Evolutionary conservation across 2,329 filamentous ascomycete genomes (phyloP).

Genomic region (Rugonectria rugulosa): DNA sequence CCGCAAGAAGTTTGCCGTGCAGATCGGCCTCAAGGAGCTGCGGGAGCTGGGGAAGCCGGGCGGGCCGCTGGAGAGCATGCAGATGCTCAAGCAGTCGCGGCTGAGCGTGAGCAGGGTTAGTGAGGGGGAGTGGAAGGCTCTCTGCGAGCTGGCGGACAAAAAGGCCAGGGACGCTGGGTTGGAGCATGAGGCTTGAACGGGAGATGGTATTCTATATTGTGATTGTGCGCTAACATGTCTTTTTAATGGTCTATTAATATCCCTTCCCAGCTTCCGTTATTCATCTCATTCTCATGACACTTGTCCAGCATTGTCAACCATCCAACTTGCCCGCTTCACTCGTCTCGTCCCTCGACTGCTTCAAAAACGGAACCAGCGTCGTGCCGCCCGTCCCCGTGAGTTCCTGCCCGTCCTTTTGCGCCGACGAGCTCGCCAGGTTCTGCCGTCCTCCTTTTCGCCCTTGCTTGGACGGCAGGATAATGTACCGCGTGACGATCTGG

Average conservation of each 20-base stretch:
- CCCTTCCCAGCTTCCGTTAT: no score
- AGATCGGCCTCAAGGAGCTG: slow-evolving; percentile 75
- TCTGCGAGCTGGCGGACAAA: slow-evolving; percentile 60
- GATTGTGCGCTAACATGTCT: no score
- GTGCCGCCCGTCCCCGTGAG: slow-evolving; percentile 89
- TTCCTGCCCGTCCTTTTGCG: slow-evolving; percentile 49
- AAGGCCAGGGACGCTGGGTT: slow-evolving; percentile 50
- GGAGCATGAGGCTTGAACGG: slow-evolving; percentile 44
- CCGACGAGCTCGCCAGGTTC: slow-evolving; percentile 57
- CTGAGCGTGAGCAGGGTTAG: slow-evolving; percentile 80
- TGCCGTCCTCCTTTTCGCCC: slow-evolving; percentile 33
- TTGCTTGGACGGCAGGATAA: slow-evolving; percentile 76
- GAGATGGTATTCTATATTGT: no score
- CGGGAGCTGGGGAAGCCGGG: slow-evolving; percentile 66
- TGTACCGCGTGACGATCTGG: slow-evolving; percentile 88
- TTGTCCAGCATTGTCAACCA: neutral
- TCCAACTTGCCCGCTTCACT: slow-evolving; percentile 45
- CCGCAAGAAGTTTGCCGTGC: slow-evolving; percentile 78
- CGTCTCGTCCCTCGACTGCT: slow-evolving; percentile 88
- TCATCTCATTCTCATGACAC: neutral
- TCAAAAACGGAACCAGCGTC: slow-evolving; percentile 85
- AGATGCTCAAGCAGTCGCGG: slow-evolving; percentile 82
- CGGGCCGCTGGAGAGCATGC: slow-evolving; percentile 74
- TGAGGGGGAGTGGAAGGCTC: slow-evolving; percentile 69
- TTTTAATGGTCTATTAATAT: no score